These are phyloP conservation scores for Pinguiococcus pyrenoidosus DNA, from an alignment of 108 stramenopile species.

Conservation along the genomic window DNA sequence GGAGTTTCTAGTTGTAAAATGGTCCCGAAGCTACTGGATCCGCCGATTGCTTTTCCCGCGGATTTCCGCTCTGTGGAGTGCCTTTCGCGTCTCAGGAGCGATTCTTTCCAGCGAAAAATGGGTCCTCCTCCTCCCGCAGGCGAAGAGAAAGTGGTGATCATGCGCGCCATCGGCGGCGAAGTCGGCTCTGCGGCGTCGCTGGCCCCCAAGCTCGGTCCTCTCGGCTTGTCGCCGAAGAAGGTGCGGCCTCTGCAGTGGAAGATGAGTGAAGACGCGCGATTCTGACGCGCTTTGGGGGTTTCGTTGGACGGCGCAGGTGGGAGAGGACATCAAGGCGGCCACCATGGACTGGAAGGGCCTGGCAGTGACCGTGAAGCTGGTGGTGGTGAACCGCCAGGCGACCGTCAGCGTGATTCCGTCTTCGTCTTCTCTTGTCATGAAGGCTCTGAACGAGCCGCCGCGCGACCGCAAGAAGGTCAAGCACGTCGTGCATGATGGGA, in stretches of 20 bases:
- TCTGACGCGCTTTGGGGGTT: too few relatives aligned
- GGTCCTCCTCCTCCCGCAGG: too few relatives aligned
- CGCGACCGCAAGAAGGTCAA: constrained; percentile 99
- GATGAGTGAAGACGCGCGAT: not conserved
- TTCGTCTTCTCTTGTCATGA: constrained; percentile 94
- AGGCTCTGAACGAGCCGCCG: constrained; percentile 97
- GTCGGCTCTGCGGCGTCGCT: constrained; percentile 90
- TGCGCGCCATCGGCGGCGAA: constrained; percentile 99
- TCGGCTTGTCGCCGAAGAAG: constrained; percentile 99
- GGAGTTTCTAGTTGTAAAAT: too few relatives aligned
- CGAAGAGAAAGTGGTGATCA: constrained; percentile 68
- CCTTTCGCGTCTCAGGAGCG: too few relatives aligned
- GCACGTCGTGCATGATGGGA: constrained; percentile 98
- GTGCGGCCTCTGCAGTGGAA: not conserved
- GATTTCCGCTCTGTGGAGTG: too few relatives aligned
- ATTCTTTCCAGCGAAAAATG: too few relatives aligned
- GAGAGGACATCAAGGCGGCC: constrained; percentile 99
- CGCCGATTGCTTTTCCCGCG: too few relatives aligned
- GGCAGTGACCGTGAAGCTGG: constrained; percentile 97
- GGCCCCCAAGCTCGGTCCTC: constrained; percentile 99
- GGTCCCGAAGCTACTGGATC: too few relatives aligned
- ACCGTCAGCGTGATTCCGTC: constrained; percentile 94
- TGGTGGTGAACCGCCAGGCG: constrained; percentile 97
- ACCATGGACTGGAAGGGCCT: constrained; percentile 99
- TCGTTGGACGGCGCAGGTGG: too few relatives aligned